Evolutionary conservation across 805 yeast genomes (phyloP).

Genomic region (Pichia eremophila): DNA sequence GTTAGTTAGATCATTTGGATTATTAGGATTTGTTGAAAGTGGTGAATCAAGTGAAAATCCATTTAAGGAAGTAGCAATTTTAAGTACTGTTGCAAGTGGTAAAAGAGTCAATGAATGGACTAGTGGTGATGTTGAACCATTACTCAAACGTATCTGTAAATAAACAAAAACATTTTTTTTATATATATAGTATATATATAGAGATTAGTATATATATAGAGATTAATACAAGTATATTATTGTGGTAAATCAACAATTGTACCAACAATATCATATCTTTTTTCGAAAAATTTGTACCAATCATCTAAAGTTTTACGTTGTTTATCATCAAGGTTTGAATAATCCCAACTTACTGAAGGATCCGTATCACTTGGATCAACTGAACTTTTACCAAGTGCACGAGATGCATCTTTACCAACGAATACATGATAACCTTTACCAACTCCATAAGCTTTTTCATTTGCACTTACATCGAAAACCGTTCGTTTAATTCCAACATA

Average conservation of each 20-base stretch:
- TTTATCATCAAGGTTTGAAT: constrained; percentile 43
- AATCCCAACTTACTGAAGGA: constrained; percentile 35
- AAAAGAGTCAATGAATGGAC: constrained; percentile 43
- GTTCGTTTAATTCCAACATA: constrained; percentile 71
- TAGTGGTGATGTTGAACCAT: constrained; percentile 36
- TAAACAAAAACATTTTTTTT: background rate
- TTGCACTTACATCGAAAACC: constrained; percentile 69
- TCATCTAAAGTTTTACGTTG: constrained; percentile 58
- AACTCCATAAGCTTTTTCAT: constrained; percentile 62
- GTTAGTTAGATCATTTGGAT: constrained; percentile 50
- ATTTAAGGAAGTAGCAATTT: constrained; percentile 29
- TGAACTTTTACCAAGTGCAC: constrained; percentile 66
- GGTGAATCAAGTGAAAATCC: constrained; percentile 52
- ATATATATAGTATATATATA: background rate
- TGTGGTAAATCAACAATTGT: constrained; percentile 14
- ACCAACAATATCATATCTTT: constrained; percentile 41
- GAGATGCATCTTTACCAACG: constrained; percentile 69
- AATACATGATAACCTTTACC: constrained; percentile 64
- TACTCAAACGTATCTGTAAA: constrained; percentile 22
- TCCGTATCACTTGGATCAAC: constrained; percentile 44
- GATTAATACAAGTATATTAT: background rate
- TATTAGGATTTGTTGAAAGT: constrained; percentile 32
- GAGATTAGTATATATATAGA: too few relatives aligned
- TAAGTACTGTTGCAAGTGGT: constrained; percentile 32
- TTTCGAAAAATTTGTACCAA: constrained; percentile 60